Evolutionary conservation across 768 basidiomycete species (phyloP).

Genomic region (Leucocoprinus sp.): DNA sequence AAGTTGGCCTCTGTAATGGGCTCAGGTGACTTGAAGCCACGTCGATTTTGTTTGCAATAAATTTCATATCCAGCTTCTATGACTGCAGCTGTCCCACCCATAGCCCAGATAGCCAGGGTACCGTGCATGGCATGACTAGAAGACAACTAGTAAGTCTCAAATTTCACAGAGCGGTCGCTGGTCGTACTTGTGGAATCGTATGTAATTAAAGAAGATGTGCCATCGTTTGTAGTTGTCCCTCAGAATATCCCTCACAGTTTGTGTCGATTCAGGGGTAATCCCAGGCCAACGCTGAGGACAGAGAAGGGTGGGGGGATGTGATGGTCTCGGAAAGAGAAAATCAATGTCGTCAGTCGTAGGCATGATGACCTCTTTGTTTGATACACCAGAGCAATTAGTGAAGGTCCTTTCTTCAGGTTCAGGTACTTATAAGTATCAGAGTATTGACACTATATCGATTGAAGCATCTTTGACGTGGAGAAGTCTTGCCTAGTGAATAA

Average conservation of each 20-base stretch:
- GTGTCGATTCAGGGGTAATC: conserved; percentile 28
- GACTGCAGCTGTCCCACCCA: conserved; percentile 41
- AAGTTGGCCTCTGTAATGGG: conserved; percentile 41
- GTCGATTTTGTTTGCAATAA: conserved; percentile 28
- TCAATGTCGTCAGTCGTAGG: not conserved
- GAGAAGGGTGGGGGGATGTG: not conserved
- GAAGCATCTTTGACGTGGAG: too few species aligned
- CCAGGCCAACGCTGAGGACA: conserved; percentile 18
- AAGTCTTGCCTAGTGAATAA: too few species aligned
- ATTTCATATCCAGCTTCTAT: conserved; percentile 30
- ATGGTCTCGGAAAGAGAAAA: not conserved
- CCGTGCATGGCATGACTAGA: conserved; percentile 48
- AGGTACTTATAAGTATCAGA: too few species aligned
- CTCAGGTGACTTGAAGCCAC: conserved; percentile 34
- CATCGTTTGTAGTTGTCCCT: conserved; percentile 44
- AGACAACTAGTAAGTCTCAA: conserved; percentile 25
- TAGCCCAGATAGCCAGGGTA: conserved; percentile 46
- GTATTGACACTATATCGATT: too few species aligned
- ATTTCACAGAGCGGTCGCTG: not conserved
- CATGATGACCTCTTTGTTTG: conserved; percentile 36
- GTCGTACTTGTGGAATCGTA: conserved; percentile 28
- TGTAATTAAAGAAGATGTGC: conserved; percentile 47
- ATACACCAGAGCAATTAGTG: too few species aligned
- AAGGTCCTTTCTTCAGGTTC: too few species aligned
- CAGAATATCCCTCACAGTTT: conserved; percentile 30